A percentile compares a stretch with the other conserved stretches of the same genome.
Evolutionary conservation across 768 basidiomycete species (phyloP).

Genomic region (Pleurotus citrinopileatus): DNA sequence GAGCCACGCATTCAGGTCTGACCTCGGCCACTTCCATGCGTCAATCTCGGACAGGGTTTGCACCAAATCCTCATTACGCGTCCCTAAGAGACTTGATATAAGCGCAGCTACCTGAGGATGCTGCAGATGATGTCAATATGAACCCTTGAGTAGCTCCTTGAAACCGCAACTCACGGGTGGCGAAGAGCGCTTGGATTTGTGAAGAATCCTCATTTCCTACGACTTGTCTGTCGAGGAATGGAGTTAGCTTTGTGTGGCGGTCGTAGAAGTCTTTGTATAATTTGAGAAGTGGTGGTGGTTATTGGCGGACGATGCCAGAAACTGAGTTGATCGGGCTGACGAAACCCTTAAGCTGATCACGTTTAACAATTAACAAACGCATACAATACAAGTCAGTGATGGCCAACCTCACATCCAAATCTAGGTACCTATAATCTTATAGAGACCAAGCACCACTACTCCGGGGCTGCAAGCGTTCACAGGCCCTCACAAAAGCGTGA

Average conservation of each 20-base stretch:
- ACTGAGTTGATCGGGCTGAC: background rate
- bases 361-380: background rate
- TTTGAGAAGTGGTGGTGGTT: background rate
- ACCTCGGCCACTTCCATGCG: slow-evolving; percentile 92
- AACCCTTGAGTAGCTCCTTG: slow-evolving; percentile 13
- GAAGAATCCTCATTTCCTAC: slow-evolving; percentile 84
- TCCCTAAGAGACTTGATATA: slow-evolving; percentile 64
- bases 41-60: slow-evolving; percentile 66
- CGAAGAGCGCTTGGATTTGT: slow-evolving; percentile 78
- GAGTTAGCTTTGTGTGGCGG: slow-evolving; percentile 10
- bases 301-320: background rate
- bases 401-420: too few relatives aligned
- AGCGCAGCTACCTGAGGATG: slow-evolving; percentile 80
- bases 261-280: background rate
- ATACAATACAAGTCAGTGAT: background rate
- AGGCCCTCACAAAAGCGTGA: too few relatives aligned
- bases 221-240: slow-evolving; percentile 42
- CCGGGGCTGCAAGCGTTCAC: too few relatives aligned
- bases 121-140: slow-evolving; percentile 36
- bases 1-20: slow-evolving; percentile 96
- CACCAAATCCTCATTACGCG: slow-evolving; percentile 70
- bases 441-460: too few relatives aligned
- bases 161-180: slow-evolving; percentile 58
- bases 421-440: too few relatives aligned
- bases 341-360: background rate